Evolutionary conservation across 345 rosid genomes (phyloP), one percentile per base, ranked within the genome.

Genomic region (Mangifera indica): DNA sequence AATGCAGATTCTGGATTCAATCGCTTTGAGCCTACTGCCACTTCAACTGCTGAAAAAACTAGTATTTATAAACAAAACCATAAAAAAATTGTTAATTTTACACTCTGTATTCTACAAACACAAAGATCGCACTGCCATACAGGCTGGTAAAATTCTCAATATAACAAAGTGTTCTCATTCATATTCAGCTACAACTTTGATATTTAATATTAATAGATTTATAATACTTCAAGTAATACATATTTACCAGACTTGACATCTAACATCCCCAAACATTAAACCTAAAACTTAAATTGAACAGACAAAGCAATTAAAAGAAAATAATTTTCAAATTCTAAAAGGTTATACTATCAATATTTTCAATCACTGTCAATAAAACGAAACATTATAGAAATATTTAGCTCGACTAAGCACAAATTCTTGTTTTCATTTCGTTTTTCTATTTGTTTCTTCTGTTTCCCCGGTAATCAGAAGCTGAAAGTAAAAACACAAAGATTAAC

Each of bases 21-120:
- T 55, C 95, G 85, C 80, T 92, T 92, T 72, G 60, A 84, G 37
- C 90, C 95, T 64, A 85, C 87, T 11, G 77, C 82, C 52, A 40
- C 60, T 72, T 84, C 83, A 54, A 18, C 73, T 54, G 77, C 72
- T 66, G 79, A n/a, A 55, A n/a, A 1, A 29, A 29, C 88, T 88
- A 75, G 63, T 69, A 59, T 61, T 25, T 1, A 55, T 2, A 45
- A 14, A 45, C 13, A 64, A 46, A 14, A 45, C 13, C 46, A 24
- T 25, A 12, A 25, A 58, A 58, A 32, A 25, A 12, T 2, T 0
- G 46, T 34, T 34, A 37, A 32, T 18, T 29, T 29, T 32, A 7
- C 15, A 32, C 40, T 58, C 37, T 58, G 40, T 58, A 18, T 29
- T 29, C 32, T 29, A 26, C 20, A 58, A 58, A 37, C 8, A 37